Percentiles rank a stretch among this genome's conserved stretches.
Conservation (phyloP, 2,329 filamentous ascomycete genomes). For the Epichloe elymi region DNA sequence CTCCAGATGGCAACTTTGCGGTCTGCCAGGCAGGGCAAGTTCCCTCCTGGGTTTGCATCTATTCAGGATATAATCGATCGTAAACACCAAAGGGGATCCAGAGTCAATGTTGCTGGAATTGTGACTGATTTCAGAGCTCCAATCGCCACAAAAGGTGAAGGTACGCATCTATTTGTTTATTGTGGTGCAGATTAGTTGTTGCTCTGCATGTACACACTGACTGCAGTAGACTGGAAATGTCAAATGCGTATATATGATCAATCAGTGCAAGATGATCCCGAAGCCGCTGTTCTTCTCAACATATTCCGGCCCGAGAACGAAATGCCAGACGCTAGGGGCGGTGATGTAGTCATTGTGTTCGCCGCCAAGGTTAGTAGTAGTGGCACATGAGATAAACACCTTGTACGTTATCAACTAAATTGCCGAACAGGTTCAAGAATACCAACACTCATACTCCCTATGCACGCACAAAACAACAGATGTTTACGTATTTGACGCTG, state of each 20-base stretch:
- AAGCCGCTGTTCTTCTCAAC: slow-evolving; percentile 32
- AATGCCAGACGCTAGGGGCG: slow-evolving; percentile 33
- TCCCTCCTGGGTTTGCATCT: slow-evolving; percentile 15
- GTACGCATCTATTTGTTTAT: slow-evolving; percentile 22
- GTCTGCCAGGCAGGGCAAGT: slow-evolving; percentile 1
- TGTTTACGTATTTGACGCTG: slow-evolving; percentile 29
- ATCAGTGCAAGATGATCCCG: slow-evolving; percentile 32
- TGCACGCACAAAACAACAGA: slow-evolving; percentile 28
- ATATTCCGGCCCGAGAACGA: slow-evolving; percentile 44
- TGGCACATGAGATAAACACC: not conserved
- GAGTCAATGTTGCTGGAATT: slow-evolving; percentile 54
- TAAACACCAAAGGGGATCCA: slow-evolving; percentile 12
- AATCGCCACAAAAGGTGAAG: slow-evolving; percentile 34
- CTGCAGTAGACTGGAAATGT: slow-evolving; percentile 42
- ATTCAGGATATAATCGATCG: slow-evolving; percentile 32
- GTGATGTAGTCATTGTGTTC: slow-evolving; percentile 32
- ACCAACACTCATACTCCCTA: slow-evolving; percentile 24
- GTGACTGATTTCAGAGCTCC: slow-evolving; percentile 51
- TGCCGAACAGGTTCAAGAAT: slow-evolving; percentile 27
- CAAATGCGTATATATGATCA: slow-evolving; percentile 48
- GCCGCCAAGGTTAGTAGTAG: slow-evolving; percentile 34
- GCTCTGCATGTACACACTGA: not conserved
- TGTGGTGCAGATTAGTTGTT: not conserved
- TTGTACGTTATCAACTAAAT: slow-evolving; percentile 1
- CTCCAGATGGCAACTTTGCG: slow-evolving; percentile 4